Evolutionary conservation across 805 yeast species (phyloP), one percentile per base, ranked within the genome.

Genomic region (Candida mattraensis): DNA sequence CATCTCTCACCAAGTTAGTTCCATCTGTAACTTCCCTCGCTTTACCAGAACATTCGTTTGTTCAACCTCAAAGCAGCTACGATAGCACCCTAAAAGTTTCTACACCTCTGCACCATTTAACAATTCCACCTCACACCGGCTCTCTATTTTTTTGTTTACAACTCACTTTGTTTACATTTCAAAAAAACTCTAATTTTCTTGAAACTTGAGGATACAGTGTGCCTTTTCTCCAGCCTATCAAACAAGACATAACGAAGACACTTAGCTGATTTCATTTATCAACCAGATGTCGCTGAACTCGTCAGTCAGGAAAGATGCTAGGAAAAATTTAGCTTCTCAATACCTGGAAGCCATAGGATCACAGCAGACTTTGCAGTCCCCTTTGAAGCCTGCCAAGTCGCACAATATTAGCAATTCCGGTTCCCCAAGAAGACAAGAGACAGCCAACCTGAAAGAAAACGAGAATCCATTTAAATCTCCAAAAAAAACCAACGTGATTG

Each of bases 311-410:
- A 45, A 38, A 22, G 50, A 47, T 17, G 45, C 38, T 16, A 48
- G 45, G 31, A 51, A 43, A 39, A 56, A 56, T 38, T 39, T 56
- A 40, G 61, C 61, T 11, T 54, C 61, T 4, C 42, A 43, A 36
- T 58, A 58, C 28, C 30, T 58, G 37, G 59, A 53, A 34, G 55
- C 61, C 19, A 53, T 58, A 13, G 55, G 56, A 3, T 41, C 52
- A 7, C 46, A 56, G 8, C 44, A 42, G 20, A 39, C 25, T 11
- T 23, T 35, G 8, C 12, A 41, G 3, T 42, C 51, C 3, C 61
- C 59, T 5, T 20, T 55, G 42, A 46, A 33, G 25, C 54, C 53
- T 11, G 31, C 36, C 16, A 44, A 40, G 18, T 27, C 45, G 5
- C 22, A 24, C 18, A 28, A 32, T 25, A 37, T 34, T 3, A 25